Percentiles rank a stretch among this genome's conserved stretches.
Evolutionary conservation across 352 stramenopile species (phyloP).

Genomic region (Saprolegnia diclina): DNA sequence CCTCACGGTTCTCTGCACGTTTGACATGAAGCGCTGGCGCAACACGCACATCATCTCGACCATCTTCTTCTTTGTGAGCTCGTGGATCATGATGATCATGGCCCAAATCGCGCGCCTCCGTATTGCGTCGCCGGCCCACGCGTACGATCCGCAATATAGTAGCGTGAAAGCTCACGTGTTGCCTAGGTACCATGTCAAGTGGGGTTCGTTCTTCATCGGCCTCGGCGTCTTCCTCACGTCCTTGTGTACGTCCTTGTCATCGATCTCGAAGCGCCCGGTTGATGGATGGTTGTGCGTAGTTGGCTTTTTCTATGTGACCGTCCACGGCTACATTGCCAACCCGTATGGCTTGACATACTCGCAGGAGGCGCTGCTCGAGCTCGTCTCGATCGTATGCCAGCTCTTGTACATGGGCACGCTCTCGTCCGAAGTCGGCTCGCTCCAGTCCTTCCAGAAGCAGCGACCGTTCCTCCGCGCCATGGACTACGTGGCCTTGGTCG

Average conservation of each 20-base stretch:
- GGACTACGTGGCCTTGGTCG: not conserved
- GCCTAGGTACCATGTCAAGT: slow-evolving; percentile 10
- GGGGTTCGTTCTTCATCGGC: slow-evolving; percentile 25
- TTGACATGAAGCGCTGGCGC: slow-evolving; percentile 69
- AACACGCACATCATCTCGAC: slow-evolving; percentile 67
- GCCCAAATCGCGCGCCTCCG: slow-evolving; percentile 40
- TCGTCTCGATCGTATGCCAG: slow-evolving; percentile 77
- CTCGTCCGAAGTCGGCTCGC: slow-evolving; percentile 43
- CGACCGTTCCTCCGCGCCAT: not conserved
- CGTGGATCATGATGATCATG: slow-evolving; percentile 60
- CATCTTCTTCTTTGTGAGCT: slow-evolving; percentile 64
- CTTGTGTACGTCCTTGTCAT: slow-evolving; percentile 2
- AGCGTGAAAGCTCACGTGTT: slow-evolving; percentile 5
- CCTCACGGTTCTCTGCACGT: slow-evolving; percentile 44
- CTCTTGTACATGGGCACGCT: slow-evolving; percentile 85
- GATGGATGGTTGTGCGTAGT: slow-evolving; percentile 34
- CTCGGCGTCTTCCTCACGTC: slow-evolving; percentile 20
- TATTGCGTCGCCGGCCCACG: not conserved
- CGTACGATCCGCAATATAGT: not conserved
- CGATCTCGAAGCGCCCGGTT: too few species aligned
- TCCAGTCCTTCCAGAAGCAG: slow-evolving; percentile 3
- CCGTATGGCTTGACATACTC: slow-evolving; percentile 70
- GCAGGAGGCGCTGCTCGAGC: slow-evolving; percentile 79
- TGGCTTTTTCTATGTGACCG: slow-evolving; percentile 68
- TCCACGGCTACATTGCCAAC: slow-evolving; percentile 74